phyloP scores from a whole-genome alignment of 1,284 basidiomycete genomes.

The Ustilago curta region DNA sequence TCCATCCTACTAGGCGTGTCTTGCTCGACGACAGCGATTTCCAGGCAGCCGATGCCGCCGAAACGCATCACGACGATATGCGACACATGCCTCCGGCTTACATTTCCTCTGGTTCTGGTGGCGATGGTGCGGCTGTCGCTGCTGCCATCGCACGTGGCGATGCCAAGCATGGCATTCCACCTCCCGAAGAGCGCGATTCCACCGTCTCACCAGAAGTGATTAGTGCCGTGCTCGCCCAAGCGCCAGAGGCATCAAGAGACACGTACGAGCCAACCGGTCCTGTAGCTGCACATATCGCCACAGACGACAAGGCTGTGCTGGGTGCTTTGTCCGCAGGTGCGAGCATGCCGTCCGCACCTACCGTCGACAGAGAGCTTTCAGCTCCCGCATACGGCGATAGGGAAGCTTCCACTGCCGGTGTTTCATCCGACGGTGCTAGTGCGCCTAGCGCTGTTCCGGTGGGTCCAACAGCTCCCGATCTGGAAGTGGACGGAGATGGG shows the following conservation, averaged over 20 bases:
- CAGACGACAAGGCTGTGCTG: conserved; percentile 58
- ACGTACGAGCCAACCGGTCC: conserved; percentile 10
- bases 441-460: conserved; percentile 3
- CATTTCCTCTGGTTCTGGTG: conserved; percentile 45
- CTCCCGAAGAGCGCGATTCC: conserved; percentile 32
- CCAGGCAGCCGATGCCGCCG: conserved; percentile 51
- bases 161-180: conserved; percentile 44
- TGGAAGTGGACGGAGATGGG: conserved; percentile 52
- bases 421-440: conserved; percentile 3
- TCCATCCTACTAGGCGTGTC: conserved; percentile 13
- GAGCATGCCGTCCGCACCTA: conserved; percentile 40
- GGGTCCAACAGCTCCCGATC: conserved; percentile 45
- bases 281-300: conserved; percentile 52
- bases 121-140: conserved; percentile 19
- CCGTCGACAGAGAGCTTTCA: conserved; percentile 15
- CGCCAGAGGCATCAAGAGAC: background rate
- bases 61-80: conserved; percentile 32
- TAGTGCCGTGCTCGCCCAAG: conserved; percentile 14
- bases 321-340: conserved; percentile 49
- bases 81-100: conserved; percentile 58
- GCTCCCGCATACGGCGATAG: conserved; percentile 37
- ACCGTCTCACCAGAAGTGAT: conserved; percentile 34
- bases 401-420: conserved; percentile 4
- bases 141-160: conserved; percentile 39
- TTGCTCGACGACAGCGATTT: conserved; percentile 50